These are phyloP conservation scores for Suillus plorans DNA, from an alignment of 768 basidiomycete species.

Conservation along the genomic window DNA sequence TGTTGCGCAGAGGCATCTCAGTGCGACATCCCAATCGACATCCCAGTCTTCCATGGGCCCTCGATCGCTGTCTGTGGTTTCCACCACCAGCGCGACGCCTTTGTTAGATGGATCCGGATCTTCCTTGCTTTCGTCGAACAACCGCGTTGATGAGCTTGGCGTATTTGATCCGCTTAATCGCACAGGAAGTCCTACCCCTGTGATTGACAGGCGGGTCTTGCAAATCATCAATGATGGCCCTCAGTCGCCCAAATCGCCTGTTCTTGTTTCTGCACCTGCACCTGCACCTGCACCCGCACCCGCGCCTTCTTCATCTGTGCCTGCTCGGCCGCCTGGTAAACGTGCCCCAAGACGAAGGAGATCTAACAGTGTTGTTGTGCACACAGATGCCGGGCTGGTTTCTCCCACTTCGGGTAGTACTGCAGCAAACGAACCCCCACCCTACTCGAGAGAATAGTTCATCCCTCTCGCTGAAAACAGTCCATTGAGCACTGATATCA, in stretches of 20 bases:
- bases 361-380: constrained; percentile 19
- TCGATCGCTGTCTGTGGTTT: constrained; percentile 23
- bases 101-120: not conserved
- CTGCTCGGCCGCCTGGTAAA: not conserved
- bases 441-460: constrained; percentile 20
- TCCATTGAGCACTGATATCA: not conserved
- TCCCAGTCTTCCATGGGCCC: constrained; percentile 10
- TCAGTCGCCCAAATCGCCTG: constrained; percentile 17
- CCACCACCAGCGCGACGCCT: constrained; percentile 6
- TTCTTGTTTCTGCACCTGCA: not conserved
- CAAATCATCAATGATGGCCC: constrained; percentile 27
- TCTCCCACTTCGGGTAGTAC: not conserved
- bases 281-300: not conserved
- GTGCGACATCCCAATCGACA: constrained; percentile 4
- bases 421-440: constrained; percentile 17
- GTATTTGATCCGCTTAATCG: constrained; percentile 18
- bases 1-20: constrained; percentile 7
- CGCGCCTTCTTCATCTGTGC: not conserved
- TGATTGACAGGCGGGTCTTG: constrained; percentile 25
- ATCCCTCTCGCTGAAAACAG: not conserved
- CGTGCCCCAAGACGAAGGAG: not conserved
- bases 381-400: constrained; percentile 27
- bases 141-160: constrained; percentile 20
- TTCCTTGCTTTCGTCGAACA: constrained; percentile 5
- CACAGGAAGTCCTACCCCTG: constrained; percentile 20